Base-by-base conservation (phyloP, 768 basidiomycete species). In the Lactifluus piperatus region DNA sequence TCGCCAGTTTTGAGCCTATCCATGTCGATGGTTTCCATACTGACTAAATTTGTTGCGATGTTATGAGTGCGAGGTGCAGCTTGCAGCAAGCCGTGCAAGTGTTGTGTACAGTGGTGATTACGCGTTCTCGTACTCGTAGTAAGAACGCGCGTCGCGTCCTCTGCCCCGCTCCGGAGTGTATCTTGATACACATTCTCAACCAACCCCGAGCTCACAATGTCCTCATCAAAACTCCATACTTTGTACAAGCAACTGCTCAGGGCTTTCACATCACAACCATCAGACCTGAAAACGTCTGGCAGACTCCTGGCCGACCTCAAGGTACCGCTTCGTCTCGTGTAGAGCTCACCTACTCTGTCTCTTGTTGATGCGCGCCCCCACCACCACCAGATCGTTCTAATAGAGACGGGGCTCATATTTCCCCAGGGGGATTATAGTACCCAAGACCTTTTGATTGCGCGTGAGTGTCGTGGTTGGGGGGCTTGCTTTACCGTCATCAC, bases 1-100 rank as follows among this genome's bases (percentile, higher is more conserved):
- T 98, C 95, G 67, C 95, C 94, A 46, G 79, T 76, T 77, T 97
- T 97, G 73, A 98, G 84, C 65, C 81, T 85, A 68, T 88, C 78
- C 69, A 94, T 85, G 70, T 94, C 92, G 69, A 91, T 84, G 68
- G 72, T 69, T 51, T 76, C 72, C 71, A 77, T 79, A 63, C 58
- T 76, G 77, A 66, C 22, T 18, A 50, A 44, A 14, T 44, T n/a
- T n/a, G n/a, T n/a, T n/a, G n/a, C n/a, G 65, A 56, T 48, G 32
- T 48, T 64, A 66, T 56, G 52, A 70, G 68, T 62, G 66, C 67
- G 69, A 44, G 64, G 59, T 67, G 69, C 67, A 58, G 56, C 39
- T 49, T 53, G 43, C 59, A 55, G 0, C n/a, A n/a, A 36, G 14
- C 11, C 9, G 24, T 11, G 51, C 34, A 46, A 46, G 60, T 58